Evolutionary conservation across 306 rosid genomes (phyloP), one percentile per base, ranked within the genome.

Genomic region (Cucurbita moschata): DNA sequence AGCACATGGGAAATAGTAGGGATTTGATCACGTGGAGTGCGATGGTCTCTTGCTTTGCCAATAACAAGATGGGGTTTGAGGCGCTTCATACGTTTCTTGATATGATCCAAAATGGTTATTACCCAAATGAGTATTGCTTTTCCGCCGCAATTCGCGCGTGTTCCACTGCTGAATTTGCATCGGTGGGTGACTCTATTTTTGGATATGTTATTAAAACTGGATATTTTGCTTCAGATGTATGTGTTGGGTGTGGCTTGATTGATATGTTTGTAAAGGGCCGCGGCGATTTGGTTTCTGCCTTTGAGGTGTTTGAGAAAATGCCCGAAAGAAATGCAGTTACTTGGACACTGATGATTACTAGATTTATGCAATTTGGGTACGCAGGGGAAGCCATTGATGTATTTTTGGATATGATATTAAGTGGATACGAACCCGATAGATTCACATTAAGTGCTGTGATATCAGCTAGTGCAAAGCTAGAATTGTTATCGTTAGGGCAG

Each of bases 271-370:
- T 19, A 0, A 84, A 81, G 74, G 86, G 93, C 4, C 35, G 81
- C 0, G 43, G 68, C 8, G 88, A 86, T 73, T 47, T 84, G 18
- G 74, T 67, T 15, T 84, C 81, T 2, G 93, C 88, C 0, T 76
- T 60, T 49, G 57, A 42, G 80, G 85, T 88, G 87, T 88, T 88
- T 21, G 85, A 86, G 14, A 81, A 78, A 76, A 88, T 88, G 90
- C 80, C 7, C 3, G 81, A 81, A 18, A 84, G 59, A 58, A 84
- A 88, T 72, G 73, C 84, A 1, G 93, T 86, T 49, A 79, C 88
- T 51, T 84, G 90, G 93, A 88, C 78, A 53, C 72, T 88, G 80
- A 86, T 88, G 87, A 84, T 88, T 18, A 84, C 93, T 57, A 83
- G 93, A 54, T 81, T 82, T 21, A 80, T 77, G 14, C 87, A 86